These are phyloP conservation scores for Saccharomycopsis phalli DNA, from an alignment of 1,139 yeast species.

Conservation along the genomic window DNA sequence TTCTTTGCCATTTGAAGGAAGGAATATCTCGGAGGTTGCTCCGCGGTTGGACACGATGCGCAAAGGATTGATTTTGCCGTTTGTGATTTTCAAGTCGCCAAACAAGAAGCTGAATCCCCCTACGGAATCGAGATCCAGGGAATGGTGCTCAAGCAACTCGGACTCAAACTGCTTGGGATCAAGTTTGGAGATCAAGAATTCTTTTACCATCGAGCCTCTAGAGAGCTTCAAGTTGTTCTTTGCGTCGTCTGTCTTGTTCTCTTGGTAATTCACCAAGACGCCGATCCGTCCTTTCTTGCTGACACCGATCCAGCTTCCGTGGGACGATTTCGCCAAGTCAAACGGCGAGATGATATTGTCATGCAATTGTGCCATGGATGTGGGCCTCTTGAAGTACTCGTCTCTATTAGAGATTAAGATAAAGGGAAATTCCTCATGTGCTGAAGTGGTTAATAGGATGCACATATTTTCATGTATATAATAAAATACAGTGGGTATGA, in stretches of 20 bases:
- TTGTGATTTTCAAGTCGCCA: slow-evolving; percentile 39
- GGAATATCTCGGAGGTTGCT: slow-evolving; percentile 10
- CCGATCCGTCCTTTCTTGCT: slow-evolving; percentile 54
- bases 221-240: slow-evolving; percentile 40
- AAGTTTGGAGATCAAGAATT: slow-evolving; percentile 37
- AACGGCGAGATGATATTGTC: slow-evolving; percentile 52
- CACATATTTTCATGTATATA: no score
- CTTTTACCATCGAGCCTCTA: slow-evolving; percentile 63
- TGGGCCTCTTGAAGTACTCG: slow-evolving; percentile 68
- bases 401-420: slow-evolving; percentile 77
- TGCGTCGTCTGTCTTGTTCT: slow-evolving; percentile 23
- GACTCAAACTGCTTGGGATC: slow-evolving; percentile 41
- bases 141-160: slow-evolving; percentile 29
- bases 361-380: slow-evolving; percentile 52
- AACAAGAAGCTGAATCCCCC: slow-evolving; percentile 83
- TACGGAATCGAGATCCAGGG: slow-evolving; percentile 36
- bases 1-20: neutral
- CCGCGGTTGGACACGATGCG: slow-evolving; percentile 18
- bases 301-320: slow-evolving; percentile 91
- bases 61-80: slow-evolving; percentile 20
- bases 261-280: slow-evolving; percentile 66
- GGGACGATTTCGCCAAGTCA: slow-evolving; percentile 65
- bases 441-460: slow-evolving; percentile 50
- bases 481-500: no score
- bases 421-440: slow-evolving; percentile 58